phyloP scores from a whole-genome alignment of 2,329 filamentous ascomycete genomes.

The Exophiala sp. region DNA sequence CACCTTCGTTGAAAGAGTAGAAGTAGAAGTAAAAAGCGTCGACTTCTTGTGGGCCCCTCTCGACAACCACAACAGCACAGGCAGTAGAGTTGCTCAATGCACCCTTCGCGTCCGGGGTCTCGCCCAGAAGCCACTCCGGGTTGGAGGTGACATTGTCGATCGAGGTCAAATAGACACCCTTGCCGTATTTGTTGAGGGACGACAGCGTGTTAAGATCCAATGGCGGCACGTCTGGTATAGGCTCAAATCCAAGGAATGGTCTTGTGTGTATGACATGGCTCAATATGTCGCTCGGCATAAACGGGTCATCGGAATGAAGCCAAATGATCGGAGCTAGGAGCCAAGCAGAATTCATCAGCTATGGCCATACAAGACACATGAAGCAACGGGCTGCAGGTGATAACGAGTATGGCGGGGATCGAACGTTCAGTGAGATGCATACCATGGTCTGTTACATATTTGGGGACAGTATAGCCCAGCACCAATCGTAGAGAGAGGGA shows the following conservation, averaged over 20 bases:
- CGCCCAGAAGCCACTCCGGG: conserved; percentile 48
- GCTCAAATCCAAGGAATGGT: conserved; percentile 41
- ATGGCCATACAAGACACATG: background rate
- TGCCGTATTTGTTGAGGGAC: conserved; percentile 41
- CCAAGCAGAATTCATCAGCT: background rate
- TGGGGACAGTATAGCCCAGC: background rate
- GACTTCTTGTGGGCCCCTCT: conserved; percentile 52
- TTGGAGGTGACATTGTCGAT: conserved; percentile 42
- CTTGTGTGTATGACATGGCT: conserved; percentile 44
- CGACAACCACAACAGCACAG: conserved; percentile 51
- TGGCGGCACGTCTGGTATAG: conserved; percentile 36
- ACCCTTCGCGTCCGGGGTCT: conserved; percentile 47
- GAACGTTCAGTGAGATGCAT: no score
- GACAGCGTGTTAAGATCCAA: conserved; percentile 45
- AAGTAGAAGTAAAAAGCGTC: conserved; percentile 99
- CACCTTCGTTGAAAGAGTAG: conserved; percentile 94
- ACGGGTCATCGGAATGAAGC: conserved; percentile 45
- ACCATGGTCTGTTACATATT: conserved; percentile 14
- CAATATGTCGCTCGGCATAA: conserved; percentile 46
- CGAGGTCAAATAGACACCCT: conserved; percentile 43
- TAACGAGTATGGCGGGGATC: no score
- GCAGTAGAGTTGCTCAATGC: conserved; percentile 48
- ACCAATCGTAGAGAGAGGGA: background rate
- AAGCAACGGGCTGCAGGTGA: no score
- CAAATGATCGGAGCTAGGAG: conserved; percentile 46